Conservation (phyloP, 2,329 filamentous ascomycete genomes). For the Penicillium nordicum region DNA sequence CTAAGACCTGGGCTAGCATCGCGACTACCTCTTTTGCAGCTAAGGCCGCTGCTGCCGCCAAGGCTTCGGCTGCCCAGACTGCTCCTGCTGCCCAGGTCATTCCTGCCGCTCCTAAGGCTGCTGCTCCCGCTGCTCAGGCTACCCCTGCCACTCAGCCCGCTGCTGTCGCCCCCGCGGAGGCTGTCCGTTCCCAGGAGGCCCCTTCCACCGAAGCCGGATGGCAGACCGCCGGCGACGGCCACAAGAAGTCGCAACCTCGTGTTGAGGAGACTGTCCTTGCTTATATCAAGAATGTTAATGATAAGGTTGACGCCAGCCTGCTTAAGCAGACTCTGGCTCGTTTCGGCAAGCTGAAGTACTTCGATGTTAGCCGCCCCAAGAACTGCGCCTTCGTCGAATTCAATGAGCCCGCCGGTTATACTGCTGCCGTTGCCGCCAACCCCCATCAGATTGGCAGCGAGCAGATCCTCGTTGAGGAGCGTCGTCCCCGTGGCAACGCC, state of each 20-base stretch:
- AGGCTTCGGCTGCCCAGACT: slow-evolving; percentile 34
- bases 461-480: slow-evolving; percentile 82
- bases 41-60: slow-evolving; percentile 39
- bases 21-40: slow-evolving; percentile 37
- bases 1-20: slow-evolving; percentile 64
- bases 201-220: slow-evolving; percentile 70
- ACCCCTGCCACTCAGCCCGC: slow-evolving; percentile 35
- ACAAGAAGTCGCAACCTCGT: slow-evolving; percentile 80
- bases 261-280: slow-evolving; percentile 72
- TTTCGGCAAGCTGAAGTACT: slow-evolving; percentile 63
- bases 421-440: slow-evolving; percentile 77
- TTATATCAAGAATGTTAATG: slow-evolving; percentile 94
- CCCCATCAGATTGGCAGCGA: slow-evolving; percentile 81
- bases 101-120: slow-evolving; percentile 31
- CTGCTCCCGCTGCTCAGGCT: slow-evolving; percentile 31
- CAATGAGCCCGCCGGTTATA: slow-evolving; percentile 73
- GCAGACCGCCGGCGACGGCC: slow-evolving; percentile 76
- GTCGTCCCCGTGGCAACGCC: slow-evolving; percentile 69
- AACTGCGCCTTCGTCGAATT: slow-evolving; percentile 98
- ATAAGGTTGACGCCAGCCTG: slow-evolving; percentile 74
- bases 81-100: slow-evolving; percentile 35
- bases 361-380: slow-evolving; percentile 69
- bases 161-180: slow-evolving; percentile 32
- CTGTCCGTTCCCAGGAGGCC: slow-evolving; percentile 67
- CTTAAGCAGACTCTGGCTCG: slow-evolving; percentile 68